These are phyloP conservation scores for Cordyceps fumosorosea DNA, from an alignment of 2,329 filamentous ascomycete species.

Conservation along the genomic window DNA sequence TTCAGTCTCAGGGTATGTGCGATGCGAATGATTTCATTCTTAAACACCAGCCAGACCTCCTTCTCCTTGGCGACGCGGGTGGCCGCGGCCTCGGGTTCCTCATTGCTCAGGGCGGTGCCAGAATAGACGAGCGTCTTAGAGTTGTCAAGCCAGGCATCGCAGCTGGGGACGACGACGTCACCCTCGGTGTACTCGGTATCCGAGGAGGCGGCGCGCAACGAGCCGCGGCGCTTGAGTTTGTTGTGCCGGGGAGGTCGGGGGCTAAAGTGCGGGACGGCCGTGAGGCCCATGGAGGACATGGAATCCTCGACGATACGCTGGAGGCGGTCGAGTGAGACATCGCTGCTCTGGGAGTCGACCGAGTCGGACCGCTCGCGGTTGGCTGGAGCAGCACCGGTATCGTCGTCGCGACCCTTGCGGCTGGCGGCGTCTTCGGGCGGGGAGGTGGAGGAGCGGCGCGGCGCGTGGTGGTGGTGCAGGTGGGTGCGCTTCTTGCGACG, in stretches of 20 bases:
- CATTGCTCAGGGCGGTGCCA: slow-evolving; percentile 38
- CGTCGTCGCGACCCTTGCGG: slow-evolving; percentile 12
- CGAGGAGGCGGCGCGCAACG: slow-evolving; percentile 54
- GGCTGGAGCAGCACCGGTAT: slow-evolving; percentile 8
- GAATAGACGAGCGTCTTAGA: slow-evolving; percentile 77
- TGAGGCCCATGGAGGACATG: slow-evolving; percentile 48
- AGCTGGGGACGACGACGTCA: slow-evolving; percentile 77
- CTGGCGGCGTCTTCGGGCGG: slow-evolving; percentile 19
- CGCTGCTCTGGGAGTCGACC: slow-evolving; percentile 58
- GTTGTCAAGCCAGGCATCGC: slow-evolving; percentile 82
- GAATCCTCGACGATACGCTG: slow-evolving; percentile 72
- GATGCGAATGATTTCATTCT: slow-evolving; percentile 83
- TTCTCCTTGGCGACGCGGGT: slow-evolving; percentile 57
- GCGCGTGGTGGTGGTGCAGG: slow-evolving; percentile 27
- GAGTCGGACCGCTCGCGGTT: slow-evolving; percentile 41
- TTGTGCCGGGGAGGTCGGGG: slow-evolving; percentile 34
- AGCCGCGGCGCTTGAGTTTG: slow-evolving; percentile 32
- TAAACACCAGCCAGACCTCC: slow-evolving; percentile 79
- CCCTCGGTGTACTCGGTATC: slow-evolving; percentile 81
- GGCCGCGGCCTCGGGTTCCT: slow-evolving; percentile 31
- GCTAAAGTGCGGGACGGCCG: slow-evolving; percentile 36
- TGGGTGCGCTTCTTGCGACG: slow-evolving; percentile 38
- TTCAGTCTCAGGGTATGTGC: slow-evolving; percentile 84
- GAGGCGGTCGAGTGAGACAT: slow-evolving; percentile 67
- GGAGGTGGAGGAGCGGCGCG: slow-evolving; percentile 36